A percentile compares a stretch with the other conserved stretches of the same genome.
These are phyloP conservation scores for Gynostemma pentaphyllum DNA, from an alignment of 306 rosid species.

Conservation along the genomic window DNA sequence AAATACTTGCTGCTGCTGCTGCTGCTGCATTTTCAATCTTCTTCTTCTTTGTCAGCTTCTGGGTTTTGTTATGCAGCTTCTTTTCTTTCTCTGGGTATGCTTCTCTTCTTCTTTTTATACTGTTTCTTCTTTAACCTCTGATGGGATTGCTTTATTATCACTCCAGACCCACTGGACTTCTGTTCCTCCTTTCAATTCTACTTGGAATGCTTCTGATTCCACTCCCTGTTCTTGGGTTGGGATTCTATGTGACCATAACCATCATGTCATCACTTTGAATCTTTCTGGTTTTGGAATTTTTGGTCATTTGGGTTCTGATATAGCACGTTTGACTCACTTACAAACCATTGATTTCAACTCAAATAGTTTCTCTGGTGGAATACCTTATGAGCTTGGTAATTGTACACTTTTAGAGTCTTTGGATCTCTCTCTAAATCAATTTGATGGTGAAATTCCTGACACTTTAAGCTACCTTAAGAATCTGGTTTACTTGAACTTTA, in stretches of 20 bases:
- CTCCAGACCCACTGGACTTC: conserved; percentile 39
- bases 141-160: conserved; percentile 47
- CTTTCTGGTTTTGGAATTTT: conserved; percentile 31
- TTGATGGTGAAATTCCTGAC: conserved; percentile 41
- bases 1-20: too few species aligned
- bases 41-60: too few species aligned
- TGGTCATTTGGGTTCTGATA: conserved; percentile 49
- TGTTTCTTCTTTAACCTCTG: conserved; percentile 36
- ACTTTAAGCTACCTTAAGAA: conserved; percentile 21
- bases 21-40: too few species aligned
- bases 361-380: conserved; percentile 30
- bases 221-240: conserved; percentile 78
- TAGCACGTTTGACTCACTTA: conserved; percentile 30
- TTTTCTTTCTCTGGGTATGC: conserved; percentile 18
- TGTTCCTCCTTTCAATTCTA: conserved; percentile 28
- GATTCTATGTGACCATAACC: conserved; percentile 32
- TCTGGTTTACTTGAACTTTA: conserved; percentile 20
- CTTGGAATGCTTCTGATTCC: conserved; percentile 52
- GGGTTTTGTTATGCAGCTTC: conserved; percentile 25
- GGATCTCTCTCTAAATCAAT: conserved; percentile 29
- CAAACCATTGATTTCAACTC: conserved; percentile 20
- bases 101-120: conserved; percentile 16
- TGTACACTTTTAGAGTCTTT: conserved; percentile 29
- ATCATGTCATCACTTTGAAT: conserved; percentile 37
- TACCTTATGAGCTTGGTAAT: conserved; percentile 34